Evolutionary conservation across 2,329 filamentous ascomycete genomes (phyloP), one percentile per base, ranked within the genome.

Genomic region (Myriosclerotinia duriaeana): DNA sequence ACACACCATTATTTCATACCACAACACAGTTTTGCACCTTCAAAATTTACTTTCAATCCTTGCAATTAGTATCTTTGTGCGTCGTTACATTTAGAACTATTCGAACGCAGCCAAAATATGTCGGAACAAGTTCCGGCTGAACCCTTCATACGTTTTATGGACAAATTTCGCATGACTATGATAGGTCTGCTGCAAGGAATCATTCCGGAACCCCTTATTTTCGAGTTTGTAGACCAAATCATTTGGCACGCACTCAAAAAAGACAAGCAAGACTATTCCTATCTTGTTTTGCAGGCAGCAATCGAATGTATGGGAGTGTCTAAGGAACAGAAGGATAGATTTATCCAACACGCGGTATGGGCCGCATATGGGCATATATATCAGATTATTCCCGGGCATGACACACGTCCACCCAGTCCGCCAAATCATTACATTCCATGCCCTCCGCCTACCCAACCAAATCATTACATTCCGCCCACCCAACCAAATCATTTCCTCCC

Each of bases 261-360:
- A 36, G 12, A 36, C 14, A 36, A 36, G 20, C 17, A 36, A 8
- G 30, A 48, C 9, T 22, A 26, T 36, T 17, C 7, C 30, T 48
- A n/a, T 6, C 36, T 38, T 60, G 20, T 60, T 36, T 60, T 36
- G 20, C 30, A 36, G 56, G 20, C 42, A 60, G 17, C 8, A 36
- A 48, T 36, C 11, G 26, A 48, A n/a, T 34, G 17, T 26, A 36
- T 59, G 12, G 20, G 20, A 11, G 20, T 34, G 22, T 48, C 42
- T 17, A 6, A 48, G 42, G 56, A 48, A 30, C 42, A 59, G 56
- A 36, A 48, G 30, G 20, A 59, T 46, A 59, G 40, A 20, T 34
- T 48, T 59, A 11, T 48, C 26, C 20, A 46, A 15, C 26, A 48
- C 20, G 42, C 20, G 12, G 42, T 26, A 59, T 48, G 42, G 56